Evolutionary conservation across 768 basidiomycete genomes (phyloP).

Genomic region (Phallus indusiatus): DNA sequence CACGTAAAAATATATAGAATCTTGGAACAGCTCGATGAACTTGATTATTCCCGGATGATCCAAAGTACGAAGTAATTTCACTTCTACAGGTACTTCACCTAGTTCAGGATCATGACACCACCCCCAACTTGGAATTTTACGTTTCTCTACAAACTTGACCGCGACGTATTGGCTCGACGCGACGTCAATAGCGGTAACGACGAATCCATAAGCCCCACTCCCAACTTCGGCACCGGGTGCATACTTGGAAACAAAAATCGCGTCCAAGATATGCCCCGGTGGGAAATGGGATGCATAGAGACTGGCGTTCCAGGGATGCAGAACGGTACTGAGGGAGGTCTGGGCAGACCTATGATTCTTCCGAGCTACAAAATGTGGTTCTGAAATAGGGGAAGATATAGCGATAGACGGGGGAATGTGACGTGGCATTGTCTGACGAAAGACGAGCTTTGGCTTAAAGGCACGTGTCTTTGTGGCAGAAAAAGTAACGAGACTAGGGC

Average conservation of each 20-base stretch:
- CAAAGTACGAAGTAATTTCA: conserved; percentile 62
- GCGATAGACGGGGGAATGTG: neutral
- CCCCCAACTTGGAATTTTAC: conserved; percentile 45
- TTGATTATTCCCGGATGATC: conserved; percentile 76
- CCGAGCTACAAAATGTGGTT: neutral
- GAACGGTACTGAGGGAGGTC: neutral
- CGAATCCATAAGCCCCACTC: conserved; percentile 90
- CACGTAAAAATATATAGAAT: conserved; percentile 76
- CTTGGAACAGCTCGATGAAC: conserved; percentile 80
- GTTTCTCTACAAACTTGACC: conserved; percentile 91
- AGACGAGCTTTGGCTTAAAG: neutral
- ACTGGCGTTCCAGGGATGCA: neutral
- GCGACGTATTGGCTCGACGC: conserved; percentile 62
- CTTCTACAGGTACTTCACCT: conserved; percentile 71
- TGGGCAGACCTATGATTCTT: neutral
- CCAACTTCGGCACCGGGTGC: conserved; percentile 71
- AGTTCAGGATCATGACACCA: conserved; percentile 47
- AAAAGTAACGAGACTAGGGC: neutral
- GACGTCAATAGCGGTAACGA: conserved; percentile 73
- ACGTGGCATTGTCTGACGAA: neutral
- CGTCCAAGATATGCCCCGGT: conserved; percentile 46
- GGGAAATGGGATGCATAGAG: conserved; percentile 47
- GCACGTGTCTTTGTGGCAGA: neutral
- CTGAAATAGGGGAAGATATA: neutral
- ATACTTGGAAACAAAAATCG: conserved; percentile 51